Percentiles rank a stretch among this genome's conserved stretches.
Evolutionary conservation across 352 stramenopile genomes (phyloP).

Genomic region (Lagenidium sp.): DNA sequence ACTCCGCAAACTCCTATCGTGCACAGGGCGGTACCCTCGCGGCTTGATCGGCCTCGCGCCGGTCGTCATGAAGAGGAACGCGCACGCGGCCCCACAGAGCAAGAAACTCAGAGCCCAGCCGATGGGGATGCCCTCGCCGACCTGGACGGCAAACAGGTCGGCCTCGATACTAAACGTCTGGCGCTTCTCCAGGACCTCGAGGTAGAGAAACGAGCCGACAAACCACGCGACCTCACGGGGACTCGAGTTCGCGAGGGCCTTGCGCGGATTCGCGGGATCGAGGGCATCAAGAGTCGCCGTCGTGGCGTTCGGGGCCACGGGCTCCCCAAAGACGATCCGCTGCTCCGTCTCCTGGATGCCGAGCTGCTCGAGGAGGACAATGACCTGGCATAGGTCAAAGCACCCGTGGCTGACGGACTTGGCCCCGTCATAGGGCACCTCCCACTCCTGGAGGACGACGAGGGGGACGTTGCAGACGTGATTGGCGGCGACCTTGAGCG

Average conservation of each 20-base stretch:
- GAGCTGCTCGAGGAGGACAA: slow-evolving; percentile 52
- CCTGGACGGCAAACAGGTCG: slow-evolving; percentile 47
- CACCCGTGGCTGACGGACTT: slow-evolving; percentile 21
- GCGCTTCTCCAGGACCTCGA: slow-evolving; percentile 51
- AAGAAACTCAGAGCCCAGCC: slow-evolving; percentile 59
- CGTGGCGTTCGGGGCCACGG: slow-evolving; percentile 21
- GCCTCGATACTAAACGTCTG: slow-evolving; percentile 48
- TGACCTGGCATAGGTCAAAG: slow-evolving; percentile 50
- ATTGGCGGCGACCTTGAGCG: slow-evolving; percentile 24
- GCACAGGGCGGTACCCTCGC: slow-evolving; percentile 26
- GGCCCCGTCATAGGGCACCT: slow-evolving; percentile 9
- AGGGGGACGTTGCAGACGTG: slow-evolving; percentile 20
- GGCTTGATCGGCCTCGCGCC: slow-evolving; percentile 3
- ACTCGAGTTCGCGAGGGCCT: slow-evolving; percentile 6
- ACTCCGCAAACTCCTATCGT: slow-evolving; percentile 24
- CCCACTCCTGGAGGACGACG: slow-evolving; percentile 3
- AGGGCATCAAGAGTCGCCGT: background rate
- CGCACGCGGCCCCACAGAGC: slow-evolving; percentile 33
- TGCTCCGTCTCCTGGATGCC: slow-evolving; percentile 37
- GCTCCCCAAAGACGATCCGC: slow-evolving; percentile 47
- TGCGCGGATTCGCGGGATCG: slow-evolving; percentile 7
- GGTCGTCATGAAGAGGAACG: slow-evolving; percentile 47
- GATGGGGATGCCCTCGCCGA: slow-evolving; percentile 57
- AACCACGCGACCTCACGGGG: slow-evolving; percentile 43
- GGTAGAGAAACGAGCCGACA: slow-evolving; percentile 54